These are phyloP conservation scores for Erysimum cheiri DNA, from an alignment of 441 rosid species.

Conservation along the genomic window DNA sequence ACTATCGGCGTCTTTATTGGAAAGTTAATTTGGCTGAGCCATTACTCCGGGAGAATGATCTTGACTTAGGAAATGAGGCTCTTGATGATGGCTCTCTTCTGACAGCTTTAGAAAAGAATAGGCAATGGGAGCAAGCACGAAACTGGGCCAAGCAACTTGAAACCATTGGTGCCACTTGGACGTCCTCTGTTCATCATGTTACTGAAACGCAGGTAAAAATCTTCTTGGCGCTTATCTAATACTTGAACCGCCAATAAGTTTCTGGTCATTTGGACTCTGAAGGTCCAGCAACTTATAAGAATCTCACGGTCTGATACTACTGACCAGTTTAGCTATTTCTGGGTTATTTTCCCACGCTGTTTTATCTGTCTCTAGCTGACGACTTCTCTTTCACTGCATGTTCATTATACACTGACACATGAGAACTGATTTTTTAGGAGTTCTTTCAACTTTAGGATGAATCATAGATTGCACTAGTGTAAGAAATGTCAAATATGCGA, in stretches of 20 bases:
- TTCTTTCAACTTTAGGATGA: conserved; percentile 24
- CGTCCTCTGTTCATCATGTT: conserved; percentile 86
- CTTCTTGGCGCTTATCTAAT: conserved; percentile 32
- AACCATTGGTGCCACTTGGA: conserved; percentile 90
- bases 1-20: conserved; percentile 86
- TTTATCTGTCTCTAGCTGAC: conserved; percentile 19
- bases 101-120: conserved; percentile 79
- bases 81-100: conserved; percentile 95
- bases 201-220: conserved; percentile 92
- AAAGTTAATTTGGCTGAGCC: conserved; percentile 98
- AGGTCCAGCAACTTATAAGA: conserved; percentile 35
- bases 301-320: conserved; percentile 27
- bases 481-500: conserved; percentile 17
- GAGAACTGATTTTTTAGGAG: conserved; percentile 28
- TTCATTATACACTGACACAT: background rate
- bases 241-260: conserved; percentile 31
- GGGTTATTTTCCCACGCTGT: conserved; percentile 12
- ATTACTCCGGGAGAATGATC: conserved; percentile 66
- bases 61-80: conserved; percentile 84
- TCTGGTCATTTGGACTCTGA: conserved; percentile 28
- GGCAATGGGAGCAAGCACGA: conserved; percentile 98
- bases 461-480: conserved; percentile 27
- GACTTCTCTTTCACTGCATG: conserved; percentile 30
- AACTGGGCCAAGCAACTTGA: conserved; percentile 99
- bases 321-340: conserved; percentile 29